Evolutionary conservation across 179 eudicot genomes (phyloP).

Genomic region (Drosera spatulata): DNA sequence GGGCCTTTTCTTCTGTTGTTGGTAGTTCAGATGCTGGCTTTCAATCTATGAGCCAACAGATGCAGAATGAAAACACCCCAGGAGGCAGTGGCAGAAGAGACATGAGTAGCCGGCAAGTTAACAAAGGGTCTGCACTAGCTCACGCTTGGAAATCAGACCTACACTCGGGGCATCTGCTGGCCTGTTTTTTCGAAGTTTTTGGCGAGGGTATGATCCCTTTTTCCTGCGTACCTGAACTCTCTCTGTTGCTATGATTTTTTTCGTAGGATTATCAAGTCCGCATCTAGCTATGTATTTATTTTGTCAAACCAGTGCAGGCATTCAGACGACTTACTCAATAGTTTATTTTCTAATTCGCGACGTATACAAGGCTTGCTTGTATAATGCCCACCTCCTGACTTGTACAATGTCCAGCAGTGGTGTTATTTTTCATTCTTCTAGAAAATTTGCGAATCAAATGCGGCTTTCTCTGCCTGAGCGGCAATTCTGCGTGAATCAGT

Average conservation of each 20-base stretch:
- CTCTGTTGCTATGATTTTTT: slow-evolving; percentile 39
- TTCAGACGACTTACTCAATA: not conserved
- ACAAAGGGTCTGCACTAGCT: slow-evolving; percentile 23
- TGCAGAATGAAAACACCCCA: slow-evolving; percentile 23
- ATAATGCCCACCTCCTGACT: no score
- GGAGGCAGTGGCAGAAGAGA: slow-evolving; percentile 37
- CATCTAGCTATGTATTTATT: not conserved
- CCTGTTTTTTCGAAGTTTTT: slow-evolving; percentile 49
- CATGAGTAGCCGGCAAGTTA: slow-evolving; percentile 22
- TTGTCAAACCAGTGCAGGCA: not conserved
- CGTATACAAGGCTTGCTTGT: no score
- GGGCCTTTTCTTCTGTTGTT: slow-evolving; percentile 24
- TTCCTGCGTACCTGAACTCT: slow-evolving; percentile 38
- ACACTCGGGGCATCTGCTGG: slow-evolving; percentile 34
- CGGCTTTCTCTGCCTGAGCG: no score
- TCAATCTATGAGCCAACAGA: slow-evolving; percentile 20
- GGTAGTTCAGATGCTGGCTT: slow-evolving; percentile 29
- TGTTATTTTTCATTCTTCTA: no score
- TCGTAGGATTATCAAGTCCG: not conserved
- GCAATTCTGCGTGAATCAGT: no score
- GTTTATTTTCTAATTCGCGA: no score
- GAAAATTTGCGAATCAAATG: no score
- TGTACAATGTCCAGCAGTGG: no score
- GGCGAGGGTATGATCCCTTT: slow-evolving; percentile 62
- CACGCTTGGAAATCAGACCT: slow-evolving; percentile 51